These are phyloP conservation scores for Glycine tomentella DNA, from an alignment of 306 rosid species.

Conservation along the genomic window DNA sequence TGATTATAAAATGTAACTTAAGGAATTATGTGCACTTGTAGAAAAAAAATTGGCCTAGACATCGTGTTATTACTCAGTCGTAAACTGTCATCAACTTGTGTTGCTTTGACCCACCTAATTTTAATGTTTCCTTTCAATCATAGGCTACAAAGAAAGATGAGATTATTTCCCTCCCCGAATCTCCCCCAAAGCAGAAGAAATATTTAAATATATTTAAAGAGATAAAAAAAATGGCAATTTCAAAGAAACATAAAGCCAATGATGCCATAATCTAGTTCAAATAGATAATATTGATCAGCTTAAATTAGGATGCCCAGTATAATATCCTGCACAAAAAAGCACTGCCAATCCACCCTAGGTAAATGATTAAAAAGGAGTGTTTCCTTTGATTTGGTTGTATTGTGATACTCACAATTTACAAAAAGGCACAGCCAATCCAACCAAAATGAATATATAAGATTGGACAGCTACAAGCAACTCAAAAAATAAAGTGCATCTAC, in stretches of 20 bases:
- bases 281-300: neutral
- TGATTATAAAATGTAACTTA: neutral
- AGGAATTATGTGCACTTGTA: neutral
- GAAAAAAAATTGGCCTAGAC: neutral
- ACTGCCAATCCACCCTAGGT: neutral
- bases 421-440: neutral
- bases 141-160: neutral
- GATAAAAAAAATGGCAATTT: neutral
- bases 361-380: neutral
- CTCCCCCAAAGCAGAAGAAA: neutral
- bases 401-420: conserved; percentile 10
- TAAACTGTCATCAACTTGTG: neutral
- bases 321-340: neutral
- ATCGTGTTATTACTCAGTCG: neutral
- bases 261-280: neutral
- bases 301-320: neutral
- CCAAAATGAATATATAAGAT: neutral
- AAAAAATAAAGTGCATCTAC: conserved; percentile 35
- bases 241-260: neutral
- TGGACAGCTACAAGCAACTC: conserved; percentile 26
- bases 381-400: neutral
- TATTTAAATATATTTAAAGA: neutral
- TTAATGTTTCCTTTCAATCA: too few relatives aligned
- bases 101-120: neutral
- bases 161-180: neutral